Percentiles rank a stretch among this genome's conserved stretches.
Conservation (phyloP, 1,284 basidiomycete species). For the Marasmius oreades region DNA sequence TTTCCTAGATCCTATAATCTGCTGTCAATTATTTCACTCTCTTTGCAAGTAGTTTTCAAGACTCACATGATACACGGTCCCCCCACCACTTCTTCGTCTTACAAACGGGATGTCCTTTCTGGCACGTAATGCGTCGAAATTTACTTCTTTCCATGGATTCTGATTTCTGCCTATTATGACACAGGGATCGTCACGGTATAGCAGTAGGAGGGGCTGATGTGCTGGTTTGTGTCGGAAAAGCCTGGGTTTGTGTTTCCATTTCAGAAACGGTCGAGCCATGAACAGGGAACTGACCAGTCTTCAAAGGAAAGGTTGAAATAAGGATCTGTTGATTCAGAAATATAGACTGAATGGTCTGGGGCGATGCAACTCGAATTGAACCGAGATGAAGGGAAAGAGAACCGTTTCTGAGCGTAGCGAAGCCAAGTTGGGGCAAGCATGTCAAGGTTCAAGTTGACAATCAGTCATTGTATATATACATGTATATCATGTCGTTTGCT, state of each 20-base stretch:
- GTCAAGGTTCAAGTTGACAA: neutral
- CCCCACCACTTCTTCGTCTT: conserved; percentile 90
- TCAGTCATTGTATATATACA: neutral
- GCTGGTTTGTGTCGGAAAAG: conserved; percentile 75
- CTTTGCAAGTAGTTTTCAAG: neutral
- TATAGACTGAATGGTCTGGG: conserved; percentile 61
- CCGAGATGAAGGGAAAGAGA: neutral
- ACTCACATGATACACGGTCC: conserved; percentile 94
- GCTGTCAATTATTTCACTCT: conserved; percentile 2
- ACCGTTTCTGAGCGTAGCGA: neutral
- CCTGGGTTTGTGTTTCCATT: conserved; percentile 57
- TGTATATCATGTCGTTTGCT: no score
- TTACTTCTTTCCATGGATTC: conserved; percentile 98
- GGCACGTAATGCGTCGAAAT: conserved; percentile 49
- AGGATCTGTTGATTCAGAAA: conserved; percentile 82
- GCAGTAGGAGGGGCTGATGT: conserved; percentile 70
- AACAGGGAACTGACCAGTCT: conserved; percentile 64
- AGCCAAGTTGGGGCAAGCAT: neutral
- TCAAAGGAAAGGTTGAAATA: conserved; percentile 94
- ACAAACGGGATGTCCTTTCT: conserved; percentile 72
- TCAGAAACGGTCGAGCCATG: neutral
- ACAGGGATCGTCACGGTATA: conserved; percentile 89
- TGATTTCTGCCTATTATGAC: conserved; percentile 96
- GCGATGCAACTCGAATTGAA: neutral
- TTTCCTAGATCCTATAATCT: conserved; percentile 85